A percentile compares a stretch with the other conserved stretches of the same genome.
These are phyloP conservation scores for Vicia faba DNA, from an alignment of 306 rosid genomes.

Conservation along the genomic window DNA sequence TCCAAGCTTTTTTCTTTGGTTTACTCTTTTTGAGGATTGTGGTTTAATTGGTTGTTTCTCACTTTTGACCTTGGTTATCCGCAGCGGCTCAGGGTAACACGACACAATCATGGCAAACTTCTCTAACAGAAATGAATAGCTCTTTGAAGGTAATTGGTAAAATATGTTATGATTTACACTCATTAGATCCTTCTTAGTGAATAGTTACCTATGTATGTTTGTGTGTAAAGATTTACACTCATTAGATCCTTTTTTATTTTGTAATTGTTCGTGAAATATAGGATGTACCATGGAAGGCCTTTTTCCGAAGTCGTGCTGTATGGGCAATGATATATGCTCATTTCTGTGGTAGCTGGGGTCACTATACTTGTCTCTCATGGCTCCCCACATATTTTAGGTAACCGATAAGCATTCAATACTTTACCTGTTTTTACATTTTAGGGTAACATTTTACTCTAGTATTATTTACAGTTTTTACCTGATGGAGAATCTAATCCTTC, in stretches of 20 bases:
- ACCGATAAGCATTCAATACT: slow-evolving; percentile 16
- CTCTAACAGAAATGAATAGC: slow-evolving; percentile 49
- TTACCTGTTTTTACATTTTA: slow-evolving; percentile 11
- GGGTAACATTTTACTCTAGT: neutral
- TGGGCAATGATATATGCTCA: slow-evolving; percentile 99
- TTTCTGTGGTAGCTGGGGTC: slow-evolving; percentile 99
- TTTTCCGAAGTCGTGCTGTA: slow-evolving; percentile 78
- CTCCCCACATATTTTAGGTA: slow-evolving; percentile 96
- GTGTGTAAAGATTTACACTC: neutral
- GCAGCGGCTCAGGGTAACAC: slow-evolving; percentile 43
- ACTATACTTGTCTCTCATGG: slow-evolving; percentile 94
- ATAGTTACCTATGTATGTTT: no score
- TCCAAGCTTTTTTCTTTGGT: slow-evolving; percentile 14
- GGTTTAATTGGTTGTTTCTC: slow-evolving; percentile 31
- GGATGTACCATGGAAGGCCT: slow-evolving; percentile 93
- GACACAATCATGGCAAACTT: slow-evolving; percentile 47
- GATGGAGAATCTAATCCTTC: slow-evolving; percentile 39
- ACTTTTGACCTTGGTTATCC: slow-evolving; percentile 35
- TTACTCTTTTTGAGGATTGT: slow-evolving; percentile 16
- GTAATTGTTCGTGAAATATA: slow-evolving; percentile 42
- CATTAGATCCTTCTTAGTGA: neutral
- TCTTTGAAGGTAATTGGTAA: slow-evolving; percentile 64
- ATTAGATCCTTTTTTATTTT: slow-evolving; percentile 29
- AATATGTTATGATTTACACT: neutral
- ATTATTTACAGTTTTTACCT: slow-evolving; percentile 29